These are phyloP conservation scores for Sechiopsis laciniata DNA, from an alignment of 306 rosid species.

Conservation along the genomic window DNA sequence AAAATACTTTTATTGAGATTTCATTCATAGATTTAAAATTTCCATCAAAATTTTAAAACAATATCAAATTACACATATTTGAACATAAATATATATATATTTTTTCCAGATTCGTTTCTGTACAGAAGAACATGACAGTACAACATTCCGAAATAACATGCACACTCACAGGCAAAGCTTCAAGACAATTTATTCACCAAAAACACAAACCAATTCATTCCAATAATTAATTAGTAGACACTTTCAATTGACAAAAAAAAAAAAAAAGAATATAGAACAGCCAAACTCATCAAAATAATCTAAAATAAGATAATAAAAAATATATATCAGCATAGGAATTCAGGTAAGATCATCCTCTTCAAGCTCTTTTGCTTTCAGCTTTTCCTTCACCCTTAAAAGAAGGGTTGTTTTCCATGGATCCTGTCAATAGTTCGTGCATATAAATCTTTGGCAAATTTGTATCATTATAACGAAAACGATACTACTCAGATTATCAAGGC, in stretches of 20 bases:
- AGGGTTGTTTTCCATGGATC: slow-evolving; percentile 95
- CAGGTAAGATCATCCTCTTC: slow-evolving; percentile 97
- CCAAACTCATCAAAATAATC: slow-evolving; percentile 26
- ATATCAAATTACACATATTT: not conserved
- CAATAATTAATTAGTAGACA: not conserved
- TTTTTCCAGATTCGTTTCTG: not conserved
- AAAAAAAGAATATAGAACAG: slow-evolving; percentile 21
- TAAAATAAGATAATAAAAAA: slow-evolving; percentile 24
- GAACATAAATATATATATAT: not conserved
- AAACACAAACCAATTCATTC: not conserved
- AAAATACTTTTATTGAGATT: too few relatives aligned
- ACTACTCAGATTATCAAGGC: too few relatives aligned
- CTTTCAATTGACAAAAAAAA: slow-evolving; percentile 5
- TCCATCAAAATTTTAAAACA: not conserved
- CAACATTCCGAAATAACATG: not conserved
- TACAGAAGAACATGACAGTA: not conserved
- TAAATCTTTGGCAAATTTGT: not conserved
- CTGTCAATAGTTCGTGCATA: slow-evolving; percentile 34
- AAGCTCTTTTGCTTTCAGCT: slow-evolving; percentile 87
- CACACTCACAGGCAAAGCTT: not conserved
- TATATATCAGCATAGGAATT: slow-evolving; percentile 16
- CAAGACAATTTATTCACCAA: slow-evolving; percentile 1
- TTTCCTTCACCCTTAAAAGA: slow-evolving; percentile 94
- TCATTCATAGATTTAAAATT: not conserved
- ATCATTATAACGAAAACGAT: not conserved